Conservation (phyloP, 140 eudicot species). For the Erigeron philadelphicus region DNA sequence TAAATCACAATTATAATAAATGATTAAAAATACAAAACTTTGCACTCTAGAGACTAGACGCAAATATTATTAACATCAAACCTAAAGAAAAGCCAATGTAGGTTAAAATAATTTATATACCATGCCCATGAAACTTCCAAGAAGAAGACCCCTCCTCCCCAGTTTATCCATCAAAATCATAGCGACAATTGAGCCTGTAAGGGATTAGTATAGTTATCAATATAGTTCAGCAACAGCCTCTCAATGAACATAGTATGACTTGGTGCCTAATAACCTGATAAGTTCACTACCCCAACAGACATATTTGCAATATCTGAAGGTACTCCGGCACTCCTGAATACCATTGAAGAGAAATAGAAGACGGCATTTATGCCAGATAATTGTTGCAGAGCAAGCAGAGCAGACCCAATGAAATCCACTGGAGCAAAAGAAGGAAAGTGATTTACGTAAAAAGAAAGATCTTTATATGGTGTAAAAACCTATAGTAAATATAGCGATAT, state of each 20-base stretch:
- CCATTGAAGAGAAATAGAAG: slow-evolving; percentile 81
- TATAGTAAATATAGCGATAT: not conserved
- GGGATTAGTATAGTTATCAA: not conserved
- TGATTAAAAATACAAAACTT: not conserved
- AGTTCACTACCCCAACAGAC: slow-evolving; percentile 62
- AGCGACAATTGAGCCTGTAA: slow-evolving; percentile 66
- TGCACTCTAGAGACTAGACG: too few species aligned
- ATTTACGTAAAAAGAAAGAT: not conserved
- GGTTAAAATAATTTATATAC: slow-evolving; percentile 31
- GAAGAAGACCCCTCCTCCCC: slow-evolving; percentile 79
- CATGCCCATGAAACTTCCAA: slow-evolving; percentile 88
- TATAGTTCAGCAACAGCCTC: not conserved
- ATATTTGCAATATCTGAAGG: slow-evolving; percentile 74
- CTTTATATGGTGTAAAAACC: not conserved
- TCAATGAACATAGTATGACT: slow-evolving; percentile 9
- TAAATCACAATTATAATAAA: slow-evolving; percentile 12
- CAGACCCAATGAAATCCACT: slow-evolving; percentile 83
- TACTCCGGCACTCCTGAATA: slow-evolving; percentile 77
- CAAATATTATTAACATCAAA: not conserved
- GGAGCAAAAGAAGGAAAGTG: slow-evolving; percentile 23
- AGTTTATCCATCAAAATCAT: slow-evolving; percentile 81
- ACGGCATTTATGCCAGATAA: slow-evolving; percentile 87
- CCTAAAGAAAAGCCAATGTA: slow-evolving; percentile 4
- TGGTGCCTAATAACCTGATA: slow-evolving; percentile 46
- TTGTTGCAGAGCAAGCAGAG: slow-evolving; percentile 74